A percentile compares a stretch with the other conserved stretches of the same genome.
Conservation (phyloP, 2,329 filamentous ascomycete species). For the Fusarium lyarnte region DNA sequence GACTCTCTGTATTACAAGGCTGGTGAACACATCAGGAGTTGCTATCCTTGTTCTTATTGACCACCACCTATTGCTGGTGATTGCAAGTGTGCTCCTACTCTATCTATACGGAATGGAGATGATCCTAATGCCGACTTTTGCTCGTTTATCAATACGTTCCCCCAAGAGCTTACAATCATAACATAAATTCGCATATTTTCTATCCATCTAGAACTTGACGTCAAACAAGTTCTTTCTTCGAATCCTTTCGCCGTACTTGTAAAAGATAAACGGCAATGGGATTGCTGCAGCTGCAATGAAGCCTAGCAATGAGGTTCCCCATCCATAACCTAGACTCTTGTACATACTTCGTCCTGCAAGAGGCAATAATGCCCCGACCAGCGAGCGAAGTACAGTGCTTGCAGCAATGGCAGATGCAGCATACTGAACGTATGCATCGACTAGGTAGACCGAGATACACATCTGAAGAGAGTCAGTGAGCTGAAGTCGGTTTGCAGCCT, state of each 20-base stretch:
- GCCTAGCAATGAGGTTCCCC: slow-evolving; percentile 54
- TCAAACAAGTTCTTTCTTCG: slow-evolving; percentile 46
- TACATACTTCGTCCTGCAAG: slow-evolving; percentile 61
- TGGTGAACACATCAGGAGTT: background rate
- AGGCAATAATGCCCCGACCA: slow-evolving; percentile 71
- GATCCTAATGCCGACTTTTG: background rate
- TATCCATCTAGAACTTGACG: slow-evolving; percentile 32
- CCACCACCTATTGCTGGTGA: background rate
- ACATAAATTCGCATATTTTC: background rate
- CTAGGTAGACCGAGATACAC: slow-evolving; percentile 68
- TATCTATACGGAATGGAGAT: background rate
- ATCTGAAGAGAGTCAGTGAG: slow-evolving; percentile 46
- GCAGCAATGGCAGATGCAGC: slow-evolving; percentile 45
- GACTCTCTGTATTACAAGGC: background rate
- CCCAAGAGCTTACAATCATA: background rate
- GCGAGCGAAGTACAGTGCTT: slow-evolving; percentile 56
- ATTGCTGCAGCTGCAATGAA: slow-evolving; percentile 59
- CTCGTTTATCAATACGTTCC: background rate
- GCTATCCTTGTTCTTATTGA: background rate
- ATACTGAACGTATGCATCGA: slow-evolving; percentile 49
- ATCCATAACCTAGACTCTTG: slow-evolving; percentile 57
- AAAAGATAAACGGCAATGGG: slow-evolving; percentile 52
- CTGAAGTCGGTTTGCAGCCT: slow-evolving; percentile 45
- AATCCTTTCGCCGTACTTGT: slow-evolving; percentile 50
- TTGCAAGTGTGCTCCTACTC: background rate